These are phyloP conservation scores for Chlorella sorokiniana DNA, from an alignment of 139 green algal species.

Conservation along the genomic window DNA sequence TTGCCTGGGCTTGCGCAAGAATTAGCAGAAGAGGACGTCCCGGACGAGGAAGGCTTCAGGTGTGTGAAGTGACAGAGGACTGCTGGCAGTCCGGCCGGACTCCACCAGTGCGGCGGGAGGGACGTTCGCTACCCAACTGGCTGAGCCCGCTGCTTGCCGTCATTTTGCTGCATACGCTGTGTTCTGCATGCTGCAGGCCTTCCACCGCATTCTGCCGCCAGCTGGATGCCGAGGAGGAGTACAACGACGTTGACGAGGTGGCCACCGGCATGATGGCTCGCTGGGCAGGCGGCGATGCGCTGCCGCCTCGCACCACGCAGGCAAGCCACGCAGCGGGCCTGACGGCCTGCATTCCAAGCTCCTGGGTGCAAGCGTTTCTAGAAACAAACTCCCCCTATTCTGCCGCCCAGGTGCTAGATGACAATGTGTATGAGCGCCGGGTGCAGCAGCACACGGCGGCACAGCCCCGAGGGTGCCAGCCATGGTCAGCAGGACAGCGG, in stretches of 20 bases:
- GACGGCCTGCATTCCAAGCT: background rate
- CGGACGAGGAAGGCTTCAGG: constrained; percentile 24
- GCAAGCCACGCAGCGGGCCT: background rate
- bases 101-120: background rate
- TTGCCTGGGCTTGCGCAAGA: constrained; percentile 24
- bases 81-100: background rate
- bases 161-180: background rate
- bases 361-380: background rate
- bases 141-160: background rate
- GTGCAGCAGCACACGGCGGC: background rate
- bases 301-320: constrained; percentile 16
- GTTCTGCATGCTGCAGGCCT: background rate
- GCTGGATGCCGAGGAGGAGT: constrained; percentile 53
- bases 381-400: background rate
- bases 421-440: constrained; percentile 31
- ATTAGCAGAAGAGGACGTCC: constrained; percentile 31
- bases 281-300: background rate
- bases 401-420: constrained; percentile 22
- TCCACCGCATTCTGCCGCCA: constrained; percentile 41
- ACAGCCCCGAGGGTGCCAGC: background rate
- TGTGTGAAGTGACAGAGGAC: background rate
- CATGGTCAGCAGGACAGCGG: background rate
- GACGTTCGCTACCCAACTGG: background rate
- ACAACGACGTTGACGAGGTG: constrained; percentile 32
- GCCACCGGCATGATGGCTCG: constrained; percentile 8